Percentiles rank a stretch among this genome's conserved stretches.
Conservation (phyloP, 352 stramenopile species). For the Elongisporangium senticosum region DNA sequence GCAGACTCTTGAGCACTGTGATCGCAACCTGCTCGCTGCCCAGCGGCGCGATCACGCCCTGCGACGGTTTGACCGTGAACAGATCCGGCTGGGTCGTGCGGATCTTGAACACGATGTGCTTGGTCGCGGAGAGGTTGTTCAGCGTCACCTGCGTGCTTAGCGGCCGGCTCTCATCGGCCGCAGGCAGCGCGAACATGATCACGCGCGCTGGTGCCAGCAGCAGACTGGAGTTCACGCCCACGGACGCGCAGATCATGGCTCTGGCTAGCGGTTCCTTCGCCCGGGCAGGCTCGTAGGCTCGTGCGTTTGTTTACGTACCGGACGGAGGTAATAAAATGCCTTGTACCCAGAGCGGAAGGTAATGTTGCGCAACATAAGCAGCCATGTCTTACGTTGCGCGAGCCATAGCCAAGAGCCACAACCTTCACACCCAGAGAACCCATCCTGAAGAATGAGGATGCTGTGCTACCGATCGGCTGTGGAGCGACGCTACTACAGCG, state of each 20-base stretch:
- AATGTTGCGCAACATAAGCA: neutral
- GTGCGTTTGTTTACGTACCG: neutral
- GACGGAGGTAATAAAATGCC: too few relatives aligned
- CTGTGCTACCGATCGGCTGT: slow-evolving; percentile 45
- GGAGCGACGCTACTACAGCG: slow-evolving; percentile 52
- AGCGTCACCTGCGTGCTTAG: slow-evolving; percentile 27
- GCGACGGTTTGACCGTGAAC: slow-evolving; percentile 67
- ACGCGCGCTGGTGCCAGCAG: slow-evolving; percentile 61
- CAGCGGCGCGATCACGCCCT: slow-evolving; percentile 45
- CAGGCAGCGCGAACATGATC: slow-evolving; percentile 34
- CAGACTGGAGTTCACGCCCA: slow-evolving; percentile 66
- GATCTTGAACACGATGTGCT: slow-evolving; percentile 67
- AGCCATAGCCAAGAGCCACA: neutral
- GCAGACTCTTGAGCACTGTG: slow-evolving; percentile 25
- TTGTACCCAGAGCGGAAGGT: too few relatives aligned
- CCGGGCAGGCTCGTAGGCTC: neutral
- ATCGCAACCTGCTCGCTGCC: slow-evolving; percentile 29
- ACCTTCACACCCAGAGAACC: too few relatives aligned
- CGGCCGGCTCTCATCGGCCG: neutral
- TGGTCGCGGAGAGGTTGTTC: slow-evolving; percentile 57
- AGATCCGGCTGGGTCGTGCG: slow-evolving; percentile 72
- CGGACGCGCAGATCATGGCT: slow-evolving; percentile 64
- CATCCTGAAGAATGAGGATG: slow-evolving; percentile 25
- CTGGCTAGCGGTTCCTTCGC: neutral
- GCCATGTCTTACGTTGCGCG: neutral